A percentile compares a stretch with the other conserved stretches of the same genome.
Conservation (phyloP, 371 early-diverging fungal genomes). For the Haplosporangium sp. region DNA sequence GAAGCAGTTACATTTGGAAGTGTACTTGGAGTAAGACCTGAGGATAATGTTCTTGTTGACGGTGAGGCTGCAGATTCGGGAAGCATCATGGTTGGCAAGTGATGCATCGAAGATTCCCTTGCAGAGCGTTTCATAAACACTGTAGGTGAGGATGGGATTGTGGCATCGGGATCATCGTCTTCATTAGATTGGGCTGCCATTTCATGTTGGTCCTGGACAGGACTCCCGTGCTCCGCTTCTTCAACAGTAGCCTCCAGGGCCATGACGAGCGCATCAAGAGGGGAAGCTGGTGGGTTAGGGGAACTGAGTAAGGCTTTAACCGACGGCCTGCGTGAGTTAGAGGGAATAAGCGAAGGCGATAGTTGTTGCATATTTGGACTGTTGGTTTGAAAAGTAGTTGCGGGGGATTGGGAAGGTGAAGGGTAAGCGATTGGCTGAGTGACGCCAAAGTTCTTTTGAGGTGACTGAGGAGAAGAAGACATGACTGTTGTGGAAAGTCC, state of each 20-base stretch:
- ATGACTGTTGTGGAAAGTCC: neutral
- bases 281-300: slow-evolving; percentile 36
- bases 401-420: slow-evolving; percentile 6
- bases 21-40: slow-evolving; percentile 33
- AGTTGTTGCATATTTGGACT: neutral
- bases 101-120: slow-evolving; percentile 28
- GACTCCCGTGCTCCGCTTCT: slow-evolving; percentile 15
- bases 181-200: neutral
- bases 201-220: neutral
- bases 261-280: slow-evolving; percentile 54
- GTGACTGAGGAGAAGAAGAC: neutral
- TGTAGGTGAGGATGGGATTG: slow-evolving; percentile 52
- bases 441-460: neutral
- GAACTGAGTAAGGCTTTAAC: slow-evolving; percentile 8
- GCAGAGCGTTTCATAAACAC: slow-evolving; percentile 46
- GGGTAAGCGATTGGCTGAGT: neutral
- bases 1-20: slow-evolving; percentile 4
- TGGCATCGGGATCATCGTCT: slow-evolving; percentile 56
- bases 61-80: slow-evolving; percentile 29
- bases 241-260: slow-evolving; percentile 54
- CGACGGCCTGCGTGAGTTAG: neutral
- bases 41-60: neutral
- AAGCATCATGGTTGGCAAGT: slow-evolving; percentile 44
- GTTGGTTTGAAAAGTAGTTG: neutral
- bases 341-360: neutral